Evolutionary conservation across 306 rosid species (phyloP), one percentile per base, ranked within the genome.

Genomic region (Cicer chorassanicum): DNA sequence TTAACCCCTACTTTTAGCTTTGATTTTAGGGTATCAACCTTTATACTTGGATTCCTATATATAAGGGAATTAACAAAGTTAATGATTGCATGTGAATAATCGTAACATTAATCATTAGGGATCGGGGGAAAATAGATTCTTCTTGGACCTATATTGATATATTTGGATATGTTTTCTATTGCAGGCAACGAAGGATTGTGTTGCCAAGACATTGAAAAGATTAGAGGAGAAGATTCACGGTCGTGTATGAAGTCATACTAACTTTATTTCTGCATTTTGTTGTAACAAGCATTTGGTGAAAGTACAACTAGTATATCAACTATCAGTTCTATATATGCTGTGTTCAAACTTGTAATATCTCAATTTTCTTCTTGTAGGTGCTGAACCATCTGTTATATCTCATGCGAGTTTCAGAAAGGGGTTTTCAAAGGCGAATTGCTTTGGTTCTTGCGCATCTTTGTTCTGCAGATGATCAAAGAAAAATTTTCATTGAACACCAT

Each of bases 121-220:
- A 53, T 13, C 43, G 10, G 48, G 68, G 60, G 50, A 49, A 65
- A 50, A 70, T 50, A 60, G 43, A 66, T 48, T 41, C 15, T 43
- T 68, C 49, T 12, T 80, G 15, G 57, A 72, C 19, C 54, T 65
- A 8, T 57, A 43, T 70, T 74, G 78, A 81, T 15, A 34, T 50
- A 13, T 45, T 43, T 70, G 68, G 34, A 56, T 50, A 63, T 81
- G 82, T 62, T 63, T 54, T 76, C 40, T 83, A 43, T 81, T 82
- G 73, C 87, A 94, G 99, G 96, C 99, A 29, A 94, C 99, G 48
- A 94, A 94, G 84, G 99, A 94, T 86, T 94, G 99, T 80, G 97
- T 92, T 50, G 92, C 99, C 67, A 94, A 94, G 90, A 94, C 99
- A n/a, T 82, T 94, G 82, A 94, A 94, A 85, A 89, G 99, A 87